Evolutionary conservation across 257 asterid species (phyloP).

Genomic region (Thymus quinquecostatus): DNA sequence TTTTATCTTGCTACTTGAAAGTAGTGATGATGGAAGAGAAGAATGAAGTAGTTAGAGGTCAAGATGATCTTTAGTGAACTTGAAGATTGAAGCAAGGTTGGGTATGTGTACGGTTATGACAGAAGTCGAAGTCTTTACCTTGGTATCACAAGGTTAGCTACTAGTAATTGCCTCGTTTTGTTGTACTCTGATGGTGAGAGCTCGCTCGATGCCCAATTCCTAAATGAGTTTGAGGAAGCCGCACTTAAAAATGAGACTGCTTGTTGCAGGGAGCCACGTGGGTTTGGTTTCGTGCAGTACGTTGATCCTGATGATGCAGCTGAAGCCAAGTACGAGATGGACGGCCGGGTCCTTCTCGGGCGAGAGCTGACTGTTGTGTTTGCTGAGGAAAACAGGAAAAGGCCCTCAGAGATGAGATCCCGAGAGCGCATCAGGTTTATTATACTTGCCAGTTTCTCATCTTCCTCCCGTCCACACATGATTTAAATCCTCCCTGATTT

Average conservation of each 20-base stretch:
- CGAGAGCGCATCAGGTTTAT: conserved; percentile 56
- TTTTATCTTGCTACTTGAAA: conserved; percentile 39
- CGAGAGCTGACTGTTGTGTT: conserved; percentile 76
- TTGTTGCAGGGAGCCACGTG: conserved; percentile 71
- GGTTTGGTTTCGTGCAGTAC: conserved; percentile 87
- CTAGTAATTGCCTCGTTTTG: conserved; percentile 32
- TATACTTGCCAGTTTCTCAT: background rate
- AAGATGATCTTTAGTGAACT: conserved; percentile 56
- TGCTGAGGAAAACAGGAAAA: conserved; percentile 81
- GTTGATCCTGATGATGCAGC: conserved; percentile 80
- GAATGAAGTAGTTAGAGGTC: conserved; percentile 59
- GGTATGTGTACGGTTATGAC: conserved; percentile 44
- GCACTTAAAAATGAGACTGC: background rate
- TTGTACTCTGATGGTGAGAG: conserved; percentile 31
- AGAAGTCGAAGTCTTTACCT: conserved; percentile 48
- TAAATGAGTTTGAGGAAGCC: conserved; percentile 6
- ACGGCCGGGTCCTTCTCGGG: conserved; percentile 56
- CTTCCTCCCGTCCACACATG: too few species aligned
- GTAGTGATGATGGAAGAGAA: conserved; percentile 58
- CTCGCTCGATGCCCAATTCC: background rate
- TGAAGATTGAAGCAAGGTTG: conserved; percentile 70
- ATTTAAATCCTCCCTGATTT: background rate
- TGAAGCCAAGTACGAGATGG: conserved; percentile 67
- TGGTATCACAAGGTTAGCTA: conserved; percentile 53
- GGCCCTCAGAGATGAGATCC: conserved; percentile 77